phyloP scores from a whole-genome alignment of 805 yeast species.

The Nakazawaea populi region DNA sequence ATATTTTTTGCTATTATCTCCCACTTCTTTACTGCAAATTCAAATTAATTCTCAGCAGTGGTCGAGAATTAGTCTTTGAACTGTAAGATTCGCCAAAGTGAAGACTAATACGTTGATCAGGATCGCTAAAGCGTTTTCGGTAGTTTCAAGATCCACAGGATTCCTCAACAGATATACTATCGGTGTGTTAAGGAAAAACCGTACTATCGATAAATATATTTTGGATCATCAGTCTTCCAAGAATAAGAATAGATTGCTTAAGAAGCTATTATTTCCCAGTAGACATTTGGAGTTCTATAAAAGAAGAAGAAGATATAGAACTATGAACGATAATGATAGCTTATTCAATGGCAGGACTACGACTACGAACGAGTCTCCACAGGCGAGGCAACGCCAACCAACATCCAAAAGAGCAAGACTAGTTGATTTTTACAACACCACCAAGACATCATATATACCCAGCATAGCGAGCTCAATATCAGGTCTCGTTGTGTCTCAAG shows the following conservation, averaged over 20 bases:
- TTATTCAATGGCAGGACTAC: background rate
- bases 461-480: slow-evolving; percentile 34
- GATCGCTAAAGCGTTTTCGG: slow-evolving; percentile 10
- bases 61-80: background rate
- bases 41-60: background rate
- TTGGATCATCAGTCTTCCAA: background rate
- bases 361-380: background rate
- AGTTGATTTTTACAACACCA: slow-evolving; percentile 41
- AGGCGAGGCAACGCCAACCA: slow-evolving; percentile 7
- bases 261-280: slow-evolving; percentile 8
- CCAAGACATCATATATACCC: slow-evolving; percentile 47
- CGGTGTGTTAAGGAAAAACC: slow-evolving; percentile 6
- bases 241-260: background rate
- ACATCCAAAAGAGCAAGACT: slow-evolving; percentile 29
- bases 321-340: slow-evolving; percentile 5
- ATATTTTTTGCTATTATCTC: background rate
- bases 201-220: slow-evolving; percentile 1
- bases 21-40: background rate
- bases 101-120: slow-evolving; percentile 5
- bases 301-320: slow-evolving; percentile 1
- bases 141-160: background rate
- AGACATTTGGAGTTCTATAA: slow-evolving; percentile 6
- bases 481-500: slow-evolving; percentile 8
- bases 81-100: slow-evolving; percentile 3
- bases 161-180: slow-evolving; percentile 6